A percentile compares a stretch with the other conserved stretches of the same genome.
These are phyloP conservation scores for Paecilomyces variotii DNA, from an alignment of 2,329 filamentous ascomycete species.

Conservation along the genomic window DNA sequence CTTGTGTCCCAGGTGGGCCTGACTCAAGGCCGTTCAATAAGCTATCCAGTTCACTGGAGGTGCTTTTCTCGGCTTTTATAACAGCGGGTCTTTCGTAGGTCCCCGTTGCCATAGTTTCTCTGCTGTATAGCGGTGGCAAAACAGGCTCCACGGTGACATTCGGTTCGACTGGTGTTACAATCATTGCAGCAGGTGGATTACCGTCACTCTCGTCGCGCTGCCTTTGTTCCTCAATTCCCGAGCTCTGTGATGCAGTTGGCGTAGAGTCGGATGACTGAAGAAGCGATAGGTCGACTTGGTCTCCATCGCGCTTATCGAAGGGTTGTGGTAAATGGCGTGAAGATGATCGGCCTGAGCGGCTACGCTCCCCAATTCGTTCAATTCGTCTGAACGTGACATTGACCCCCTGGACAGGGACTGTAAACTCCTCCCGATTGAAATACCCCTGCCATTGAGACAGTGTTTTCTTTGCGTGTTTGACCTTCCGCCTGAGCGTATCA, in stretches of 20 bases:
- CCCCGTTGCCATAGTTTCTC: constrained; percentile 2
- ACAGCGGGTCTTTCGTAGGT: constrained; percentile 12
- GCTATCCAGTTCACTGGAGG: constrained; percentile 22
- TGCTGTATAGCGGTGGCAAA: not conserved
- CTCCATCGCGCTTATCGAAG: not conserved
- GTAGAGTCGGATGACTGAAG: not conserved
- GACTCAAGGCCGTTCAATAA: constrained; percentile 5
- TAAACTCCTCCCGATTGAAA: constrained; percentile 22
- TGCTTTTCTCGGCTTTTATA: constrained; percentile 29
- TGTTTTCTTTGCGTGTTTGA: constrained; percentile 28
- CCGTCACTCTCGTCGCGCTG: not conserved
- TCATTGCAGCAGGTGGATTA: not conserved
- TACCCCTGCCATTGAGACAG: constrained; percentile 20
- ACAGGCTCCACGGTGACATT: not conserved
- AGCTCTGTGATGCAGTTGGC: not conserved
- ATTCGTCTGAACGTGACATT: constrained; percentile 21
- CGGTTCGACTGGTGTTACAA: constrained; percentile 7
- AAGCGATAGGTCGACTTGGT: not conserved
- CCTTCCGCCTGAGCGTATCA: constrained; percentile 19
- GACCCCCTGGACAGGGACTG: constrained; percentile 17
- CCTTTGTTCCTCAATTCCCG: constrained; percentile 1
- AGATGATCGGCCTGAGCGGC: not conserved
- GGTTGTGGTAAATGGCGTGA: not conserved
- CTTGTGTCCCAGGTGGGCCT: constrained; percentile 49
- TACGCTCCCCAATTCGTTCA: not conserved